These are phyloP conservation scores for Neonothopanus nambi DNA, from an alignment of 1,284 basidiomycete species.

Conservation along the genomic window DNA sequence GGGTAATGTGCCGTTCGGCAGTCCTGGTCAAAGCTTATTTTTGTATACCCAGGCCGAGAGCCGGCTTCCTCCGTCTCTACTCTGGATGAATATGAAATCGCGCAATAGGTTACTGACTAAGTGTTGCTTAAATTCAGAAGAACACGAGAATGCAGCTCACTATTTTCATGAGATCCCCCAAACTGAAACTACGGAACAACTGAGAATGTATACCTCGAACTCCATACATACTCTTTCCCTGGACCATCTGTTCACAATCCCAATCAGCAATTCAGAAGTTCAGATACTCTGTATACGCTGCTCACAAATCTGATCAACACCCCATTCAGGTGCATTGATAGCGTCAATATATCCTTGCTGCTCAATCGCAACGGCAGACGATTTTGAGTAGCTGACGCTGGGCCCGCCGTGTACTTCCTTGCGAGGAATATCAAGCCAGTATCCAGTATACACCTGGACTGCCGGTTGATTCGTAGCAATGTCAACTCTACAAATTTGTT, in stretches of 20 bases:
- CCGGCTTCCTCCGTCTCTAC: too few species aligned
- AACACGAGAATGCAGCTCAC: too few species aligned
- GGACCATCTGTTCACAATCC: constrained; percentile 34
- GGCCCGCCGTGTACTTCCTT: constrained; percentile 55
- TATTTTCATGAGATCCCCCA: constrained; percentile 25
- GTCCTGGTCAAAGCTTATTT: too few species aligned
- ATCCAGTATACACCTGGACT: constrained; percentile 49
- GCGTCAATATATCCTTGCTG: constrained; percentile 57
- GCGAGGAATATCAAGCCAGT: constrained; percentile 44
- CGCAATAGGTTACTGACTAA: too few species aligned
- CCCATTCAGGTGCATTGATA: constrained; percentile 56
- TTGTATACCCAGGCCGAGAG: too few species aligned
- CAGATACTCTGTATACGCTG: constrained; percentile 11
- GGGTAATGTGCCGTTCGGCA: too few species aligned
- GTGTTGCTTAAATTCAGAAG: too few species aligned
- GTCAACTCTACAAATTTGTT: constrained; percentile 37
- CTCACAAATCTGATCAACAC: constrained; percentile 53
- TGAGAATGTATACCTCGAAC: constrained; percentile 46
- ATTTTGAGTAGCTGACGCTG: constrained; percentile 40
- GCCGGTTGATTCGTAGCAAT: constrained; percentile 53
- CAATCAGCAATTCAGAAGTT: background rate
- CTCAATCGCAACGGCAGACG: constrained; percentile 55
- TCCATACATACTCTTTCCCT: constrained; percentile 41
- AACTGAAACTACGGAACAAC: background rate
- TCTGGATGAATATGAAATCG: too few species aligned